Evolutionary conservation across 805 yeast genomes (phyloP).

Genomic region (Yarrowia osloensis): DNA sequence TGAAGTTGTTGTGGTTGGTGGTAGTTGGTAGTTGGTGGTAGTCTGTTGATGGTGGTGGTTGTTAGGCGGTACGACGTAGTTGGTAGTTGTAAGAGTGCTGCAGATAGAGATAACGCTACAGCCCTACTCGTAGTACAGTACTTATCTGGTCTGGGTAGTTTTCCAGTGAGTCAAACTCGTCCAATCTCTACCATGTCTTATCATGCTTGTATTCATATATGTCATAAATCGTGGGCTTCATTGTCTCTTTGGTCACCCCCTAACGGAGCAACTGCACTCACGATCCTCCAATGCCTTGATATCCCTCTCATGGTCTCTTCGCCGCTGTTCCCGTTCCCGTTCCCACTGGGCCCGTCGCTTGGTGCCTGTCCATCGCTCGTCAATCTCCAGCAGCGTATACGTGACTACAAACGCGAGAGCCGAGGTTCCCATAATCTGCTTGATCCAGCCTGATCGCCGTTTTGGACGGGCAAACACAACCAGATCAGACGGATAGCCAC

Average conservation of each 20-base stretch:
- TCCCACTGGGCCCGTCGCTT: constrained; percentile 9
- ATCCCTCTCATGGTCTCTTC: not conserved
- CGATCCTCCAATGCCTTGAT: constrained; percentile 2
- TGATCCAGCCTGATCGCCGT: not conserved
- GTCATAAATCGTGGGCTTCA: too few relatives aligned
- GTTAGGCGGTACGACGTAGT: too few relatives aligned
- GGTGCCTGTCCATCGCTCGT: constrained; percentile 15
- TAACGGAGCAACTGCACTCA: not conserved
- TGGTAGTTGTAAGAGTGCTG: too few relatives aligned
- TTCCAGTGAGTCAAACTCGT: too few relatives aligned
- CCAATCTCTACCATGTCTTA: too few relatives aligned
- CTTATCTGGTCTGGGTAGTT: too few relatives aligned
- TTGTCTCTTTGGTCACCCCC: too few relatives aligned
- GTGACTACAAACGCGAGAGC: not conserved
- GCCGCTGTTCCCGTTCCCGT: not conserved
- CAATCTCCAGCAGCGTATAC: not conserved
- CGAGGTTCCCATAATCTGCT: not conserved
- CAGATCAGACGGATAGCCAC: constrained; percentile 46
- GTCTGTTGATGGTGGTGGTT: too few relatives aligned
- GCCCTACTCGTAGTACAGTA: too few relatives aligned
- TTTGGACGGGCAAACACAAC: constrained; percentile 47
- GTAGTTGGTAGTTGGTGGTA: too few relatives aligned
- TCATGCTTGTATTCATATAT: too few relatives aligned
- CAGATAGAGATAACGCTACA: too few relatives aligned
- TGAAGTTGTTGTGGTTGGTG: not conserved